Evolutionary conservation across 345 rosid genomes (phyloP), one percentile per base, ranked within the genome.

Genomic region (Conringia planisiliqua): DNA sequence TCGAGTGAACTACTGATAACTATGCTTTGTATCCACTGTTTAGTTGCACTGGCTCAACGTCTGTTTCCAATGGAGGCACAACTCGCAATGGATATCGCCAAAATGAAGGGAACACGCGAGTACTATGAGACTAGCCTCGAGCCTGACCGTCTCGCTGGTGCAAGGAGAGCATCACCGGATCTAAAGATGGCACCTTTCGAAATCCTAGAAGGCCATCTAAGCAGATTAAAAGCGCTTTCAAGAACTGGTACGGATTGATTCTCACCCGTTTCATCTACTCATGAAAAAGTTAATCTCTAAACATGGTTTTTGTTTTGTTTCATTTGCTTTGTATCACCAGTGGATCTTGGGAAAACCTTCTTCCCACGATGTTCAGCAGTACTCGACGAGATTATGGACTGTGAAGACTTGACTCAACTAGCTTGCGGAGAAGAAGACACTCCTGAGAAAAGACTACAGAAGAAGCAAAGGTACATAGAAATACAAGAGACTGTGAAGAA

Each of bases 21-120:
- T 38, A 47, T 61, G 13, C 29, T 54, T 43, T 63, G 43, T 72
- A 24, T 70, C 17, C 26, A 16, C 62, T 58, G 22, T 73, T 52
- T 83, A 93, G 98, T 93, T 82, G 89, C 86, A 46, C 62, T 90
- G 52, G 98, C 98, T 12, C 83, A 73, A 64, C 83, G 78, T 62
- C 76, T 93, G n/a, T 93, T 89, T 69, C 98, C 98, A 10, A 80
- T 61, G 82, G 98, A 93, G 79, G 98, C 98, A 51, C 83, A 84
- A 82, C 86, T 86, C 27, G 90, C 57, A 4, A 89, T 86, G 92
- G 89, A 81, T 29, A 89, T 86, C 6, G 93, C 92, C 27, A 79
- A 83, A 16, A 78, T 85, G 59, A 90, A 86, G 35, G 93, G 79
- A 17, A 86, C 92, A 65, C 80, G 74, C 1, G 93, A 90, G 78